Conservation (phyloP, 176 grass and related monocot species). For the Elymus sibiricus region DNA sequence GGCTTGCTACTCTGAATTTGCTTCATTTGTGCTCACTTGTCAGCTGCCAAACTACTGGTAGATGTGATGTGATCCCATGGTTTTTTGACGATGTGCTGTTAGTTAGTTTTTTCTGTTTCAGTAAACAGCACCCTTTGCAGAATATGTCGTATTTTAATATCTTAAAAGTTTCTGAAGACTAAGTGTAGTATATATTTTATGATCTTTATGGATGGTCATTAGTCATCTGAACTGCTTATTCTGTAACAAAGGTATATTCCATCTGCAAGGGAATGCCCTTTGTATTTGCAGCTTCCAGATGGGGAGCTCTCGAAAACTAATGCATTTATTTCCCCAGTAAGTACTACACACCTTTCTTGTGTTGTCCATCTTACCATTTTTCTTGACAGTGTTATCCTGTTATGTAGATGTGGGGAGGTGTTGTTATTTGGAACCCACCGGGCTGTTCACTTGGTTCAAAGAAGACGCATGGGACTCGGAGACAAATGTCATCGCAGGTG, state of each 20-base stretch:
- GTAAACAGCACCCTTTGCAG: background rate
- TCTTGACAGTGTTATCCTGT: constrained; percentile 12
- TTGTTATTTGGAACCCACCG: constrained; percentile 90
- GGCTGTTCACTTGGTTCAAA: constrained; percentile 51
- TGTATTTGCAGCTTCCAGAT: constrained; percentile 75
- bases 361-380: constrained; percentile 32
- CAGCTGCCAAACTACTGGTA: background rate
- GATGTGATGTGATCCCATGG: background rate
- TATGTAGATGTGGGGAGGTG: constrained; percentile 95
- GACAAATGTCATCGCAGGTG: constrained; percentile 71
- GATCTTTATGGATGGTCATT: constrained; percentile 5
- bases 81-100: background rate
- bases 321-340: constrained; percentile 98
- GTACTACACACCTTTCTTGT: constrained; percentile 18
- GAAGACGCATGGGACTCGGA: constrained; percentile 13
- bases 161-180: background rate
- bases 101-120: background rate
- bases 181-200: constrained; percentile 13
- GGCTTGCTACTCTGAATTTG: background rate
- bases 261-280: constrained; percentile 90
- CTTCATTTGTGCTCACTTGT: background rate
- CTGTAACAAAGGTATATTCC: constrained; percentile 59
- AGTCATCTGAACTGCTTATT: constrained; percentile 16
- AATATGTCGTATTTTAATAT: background rate
- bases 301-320: constrained; percentile 78